Evolutionary conservation across 2,329 filamentous ascomycete species (phyloP).

Genomic region (Sclerotiophoma versabilis): DNA sequence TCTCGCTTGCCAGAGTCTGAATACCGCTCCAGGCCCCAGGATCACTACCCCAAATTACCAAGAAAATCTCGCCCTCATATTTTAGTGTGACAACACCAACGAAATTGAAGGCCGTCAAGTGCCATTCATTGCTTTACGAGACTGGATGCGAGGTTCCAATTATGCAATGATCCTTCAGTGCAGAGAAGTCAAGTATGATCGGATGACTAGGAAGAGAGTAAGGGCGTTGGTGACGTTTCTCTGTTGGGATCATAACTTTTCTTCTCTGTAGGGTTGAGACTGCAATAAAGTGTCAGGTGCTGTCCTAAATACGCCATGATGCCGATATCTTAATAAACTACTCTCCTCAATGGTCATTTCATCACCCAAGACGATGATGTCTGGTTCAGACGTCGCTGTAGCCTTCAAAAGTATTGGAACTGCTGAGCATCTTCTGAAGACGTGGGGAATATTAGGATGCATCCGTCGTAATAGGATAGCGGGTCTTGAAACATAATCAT

Average conservation of each 20-base stretch:
- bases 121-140: background rate
- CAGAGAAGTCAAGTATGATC: background rate
- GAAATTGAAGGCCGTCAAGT: background rate
- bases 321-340: too few relatives aligned
- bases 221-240: background rate
- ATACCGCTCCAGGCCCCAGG: background rate
- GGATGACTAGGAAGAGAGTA: too few relatives aligned
- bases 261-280: background rate
- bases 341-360: too few relatives aligned
- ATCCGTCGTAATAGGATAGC: background rate
- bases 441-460: background rate
- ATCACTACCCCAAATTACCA: background rate
- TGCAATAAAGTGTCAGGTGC: background rate
- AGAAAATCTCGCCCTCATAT: background rate
- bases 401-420: background rate
- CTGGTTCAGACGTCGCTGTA: too few relatives aligned
- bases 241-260: background rate
- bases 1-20: background rate
- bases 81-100: background rate
- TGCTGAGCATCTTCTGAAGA: background rate
- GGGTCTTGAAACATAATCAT: background rate
- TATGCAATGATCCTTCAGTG: background rate
- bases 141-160: background rate
- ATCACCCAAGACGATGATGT: too few relatives aligned
- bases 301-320: too few relatives aligned